Percentiles rank a stretch among this genome's conserved stretches.
phyloP scores from a whole-genome alignment of 805 yeast species.

The Yamadazyma paraphyllophila region DNA sequence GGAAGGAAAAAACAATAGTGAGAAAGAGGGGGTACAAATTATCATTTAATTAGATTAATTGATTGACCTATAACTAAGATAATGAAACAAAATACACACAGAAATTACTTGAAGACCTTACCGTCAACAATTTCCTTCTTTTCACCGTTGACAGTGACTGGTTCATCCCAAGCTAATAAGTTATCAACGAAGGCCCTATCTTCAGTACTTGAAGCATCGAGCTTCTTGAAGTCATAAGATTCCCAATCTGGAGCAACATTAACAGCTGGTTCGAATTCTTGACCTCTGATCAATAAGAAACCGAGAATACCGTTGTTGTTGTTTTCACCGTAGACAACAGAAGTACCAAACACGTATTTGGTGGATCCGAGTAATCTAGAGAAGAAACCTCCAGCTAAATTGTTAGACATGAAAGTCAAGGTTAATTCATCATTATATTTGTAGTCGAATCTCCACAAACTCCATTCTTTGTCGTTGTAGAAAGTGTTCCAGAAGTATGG shows the following conservation, averaged over 20 bases:
- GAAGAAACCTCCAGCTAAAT: constrained; percentile 97
- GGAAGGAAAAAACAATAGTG: not conserved
- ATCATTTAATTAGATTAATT: too few relatives aligned
- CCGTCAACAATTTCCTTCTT: constrained; percentile 91
- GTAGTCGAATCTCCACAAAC: constrained; percentile 92
- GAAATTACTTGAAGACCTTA: constrained; percentile 84
- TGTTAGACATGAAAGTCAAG: constrained; percentile 96
- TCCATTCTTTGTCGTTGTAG: constrained; percentile 90
- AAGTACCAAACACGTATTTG: constrained; percentile 90
- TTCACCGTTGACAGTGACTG: constrained; percentile 76
- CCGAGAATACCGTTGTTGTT: constrained; percentile 97
- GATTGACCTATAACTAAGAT: too few relatives aligned
- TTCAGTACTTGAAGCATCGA: constrained; percentile 75
- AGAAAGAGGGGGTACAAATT: not conserved
- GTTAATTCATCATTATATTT: constrained; percentile 98
- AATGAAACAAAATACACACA: too few relatives aligned
- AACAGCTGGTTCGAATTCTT: constrained; percentile 86
- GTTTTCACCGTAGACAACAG: constrained; percentile 98
- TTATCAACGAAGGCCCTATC: constrained; percentile 79
- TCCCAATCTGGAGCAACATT: constrained; percentile 99
- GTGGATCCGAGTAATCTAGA: constrained; percentile 88
- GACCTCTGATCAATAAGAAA: constrained; percentile 93
- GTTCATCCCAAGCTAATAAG: constrained; percentile 99
- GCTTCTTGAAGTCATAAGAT: constrained; percentile 78
- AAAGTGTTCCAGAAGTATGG: constrained; percentile 97